Base-by-base conservation (phyloP, 192 early-diverging fungal genomes). In the Coemansia sp. region DNA sequence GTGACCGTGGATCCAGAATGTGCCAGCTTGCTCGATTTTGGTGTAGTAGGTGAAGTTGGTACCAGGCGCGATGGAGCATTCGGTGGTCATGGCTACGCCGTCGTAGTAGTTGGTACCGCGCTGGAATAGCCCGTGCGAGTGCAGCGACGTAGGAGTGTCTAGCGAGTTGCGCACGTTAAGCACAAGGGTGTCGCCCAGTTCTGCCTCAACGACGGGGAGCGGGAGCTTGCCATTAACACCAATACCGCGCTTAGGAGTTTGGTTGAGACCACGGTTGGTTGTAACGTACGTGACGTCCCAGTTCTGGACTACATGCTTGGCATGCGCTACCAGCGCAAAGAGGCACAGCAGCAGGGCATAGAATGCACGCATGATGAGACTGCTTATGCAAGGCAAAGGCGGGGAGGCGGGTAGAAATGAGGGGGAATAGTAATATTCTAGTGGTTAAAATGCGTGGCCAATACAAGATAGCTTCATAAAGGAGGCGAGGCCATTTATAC, bases 1-100 rank as follows among this genome's bases (percentile, higher is more conserved):
- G 71, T 95, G 93, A 15, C 88, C 84, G 65, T 95, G 93, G 58
- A 91, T 89, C 93, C 93, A 96, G 81, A 87, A 94, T 16, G 92
- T 94, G 36, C 95, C 95, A 41, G 85, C 73, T 66, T 95, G 90
- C 49, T 82, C 68, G 33, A 90, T 74, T 9, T 77, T 70, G 68
- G 90, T 87, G 27, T 80, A 85, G 77, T 95, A 95, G 2, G 91
- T 92, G 69, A 91, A 91, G 62, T 68, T 84, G 38, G 70, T 65
- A 1, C 88, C 87, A 7, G 87, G 80, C 6, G 92, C 87, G 69
- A 95, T 94, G 5, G 86, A 81, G 74, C 94, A 93, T 70, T 94
- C 87, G 16, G 91, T 91, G 46, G 87, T 74, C 73, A 88, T 87
- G 29, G 77, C 66, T 0, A 87, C 83, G 18, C 94, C 93, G 73